Evolutionary conservation across 2,329 filamentous ascomycete genomes (phyloP).

Genomic region (Fulvia fulva): DNA sequence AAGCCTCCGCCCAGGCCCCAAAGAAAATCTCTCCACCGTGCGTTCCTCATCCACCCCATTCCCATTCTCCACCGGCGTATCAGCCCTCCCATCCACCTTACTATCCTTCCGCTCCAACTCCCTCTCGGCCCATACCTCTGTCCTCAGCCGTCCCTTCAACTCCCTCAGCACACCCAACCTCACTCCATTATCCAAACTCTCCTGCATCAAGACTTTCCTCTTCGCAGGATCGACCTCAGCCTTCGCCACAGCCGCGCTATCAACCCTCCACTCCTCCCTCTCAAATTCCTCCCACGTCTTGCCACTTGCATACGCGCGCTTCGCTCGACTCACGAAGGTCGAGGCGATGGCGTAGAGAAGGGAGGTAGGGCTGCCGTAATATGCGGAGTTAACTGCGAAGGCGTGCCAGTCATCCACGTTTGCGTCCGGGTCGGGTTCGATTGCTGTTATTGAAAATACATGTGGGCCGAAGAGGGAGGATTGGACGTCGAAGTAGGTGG

Average conservation of each 20-base stretch:
- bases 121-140: constrained; percentile 17
- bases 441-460: neutral
- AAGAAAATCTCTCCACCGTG: neutral
- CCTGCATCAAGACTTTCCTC: constrained; percentile 4
- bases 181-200: constrained; percentile 15
- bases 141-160: constrained; percentile 20
- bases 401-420: constrained; percentile 22
- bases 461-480: neutral
- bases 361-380: neutral
- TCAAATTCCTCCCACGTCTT: constrained; percentile 21
- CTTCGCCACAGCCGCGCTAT: constrained; percentile 11
- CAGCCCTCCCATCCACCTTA: neutral
- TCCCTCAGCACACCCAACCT: constrained; percentile 18
- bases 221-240: constrained; percentile 6
- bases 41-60: neutral
- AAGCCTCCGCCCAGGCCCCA: neutral
- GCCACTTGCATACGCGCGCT: constrained; percentile 17
- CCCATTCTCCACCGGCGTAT: neutral
- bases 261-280: constrained; percentile 15
- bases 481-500: neutral
- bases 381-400: constrained; percentile 10
- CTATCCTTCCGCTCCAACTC: neutral
- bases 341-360: constrained; percentile 13
- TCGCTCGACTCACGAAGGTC: constrained; percentile 21
- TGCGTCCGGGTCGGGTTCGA: constrained; percentile 9